These are phyloP conservation scores for Aotearoamyces nothofagi DNA, from an alignment of 2,329 filamentous ascomycete genomes.

Conservation along the genomic window DNA sequence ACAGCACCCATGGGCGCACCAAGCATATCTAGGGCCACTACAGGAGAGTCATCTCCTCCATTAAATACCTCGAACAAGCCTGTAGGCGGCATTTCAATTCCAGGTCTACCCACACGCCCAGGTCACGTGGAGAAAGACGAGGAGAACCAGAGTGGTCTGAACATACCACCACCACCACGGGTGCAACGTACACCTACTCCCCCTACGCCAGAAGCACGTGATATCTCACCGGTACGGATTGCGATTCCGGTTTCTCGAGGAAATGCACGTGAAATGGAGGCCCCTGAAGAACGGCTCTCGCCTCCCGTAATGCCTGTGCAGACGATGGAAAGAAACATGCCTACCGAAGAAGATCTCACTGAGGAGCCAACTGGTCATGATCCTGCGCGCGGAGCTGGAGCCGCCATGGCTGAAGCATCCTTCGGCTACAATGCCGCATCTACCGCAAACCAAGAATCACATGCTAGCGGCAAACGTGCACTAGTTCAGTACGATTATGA, in stretches of 20 bases:
- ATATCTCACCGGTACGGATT: slow-evolving; percentile 66
- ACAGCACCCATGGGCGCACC: slow-evolving; percentile 53
- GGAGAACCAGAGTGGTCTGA: slow-evolving; percentile 35
- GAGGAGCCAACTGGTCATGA: slow-evolving; percentile 50
- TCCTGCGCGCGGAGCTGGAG: slow-evolving; percentile 39
- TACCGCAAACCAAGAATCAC: slow-evolving; percentile 28
- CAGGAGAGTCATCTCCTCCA: slow-evolving; percentile 19
- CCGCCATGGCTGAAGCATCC: slow-evolving; percentile 33
- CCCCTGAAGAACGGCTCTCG: slow-evolving; percentile 29
- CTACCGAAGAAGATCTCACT: slow-evolving; percentile 46
- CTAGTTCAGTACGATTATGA: slow-evolving; percentile 90
- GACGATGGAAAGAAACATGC: slow-evolving; percentile 45
- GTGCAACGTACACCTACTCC: slow-evolving; percentile 20
- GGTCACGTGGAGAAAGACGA: slow-evolving; percentile 30
- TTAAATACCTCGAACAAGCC: slow-evolving; percentile 35
- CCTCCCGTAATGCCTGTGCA: slow-evolving; percentile 46
- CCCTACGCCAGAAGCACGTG: slow-evolving; percentile 32
- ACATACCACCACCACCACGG: slow-evolving; percentile 25
- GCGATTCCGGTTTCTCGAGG: slow-evolving; percentile 70
- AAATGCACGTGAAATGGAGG: slow-evolving; percentile 33
- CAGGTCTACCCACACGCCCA: slow-evolving; percentile 53
- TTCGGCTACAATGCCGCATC: slow-evolving; percentile 22
- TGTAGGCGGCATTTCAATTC: slow-evolving; percentile 63
- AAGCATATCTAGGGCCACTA: slow-evolving; percentile 12
- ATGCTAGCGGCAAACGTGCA: slow-evolving; percentile 52